Evolutionary conservation across 2,329 filamentous ascomycete species (phyloP).

Genomic region (Dactylellina parvicollis): DNA sequence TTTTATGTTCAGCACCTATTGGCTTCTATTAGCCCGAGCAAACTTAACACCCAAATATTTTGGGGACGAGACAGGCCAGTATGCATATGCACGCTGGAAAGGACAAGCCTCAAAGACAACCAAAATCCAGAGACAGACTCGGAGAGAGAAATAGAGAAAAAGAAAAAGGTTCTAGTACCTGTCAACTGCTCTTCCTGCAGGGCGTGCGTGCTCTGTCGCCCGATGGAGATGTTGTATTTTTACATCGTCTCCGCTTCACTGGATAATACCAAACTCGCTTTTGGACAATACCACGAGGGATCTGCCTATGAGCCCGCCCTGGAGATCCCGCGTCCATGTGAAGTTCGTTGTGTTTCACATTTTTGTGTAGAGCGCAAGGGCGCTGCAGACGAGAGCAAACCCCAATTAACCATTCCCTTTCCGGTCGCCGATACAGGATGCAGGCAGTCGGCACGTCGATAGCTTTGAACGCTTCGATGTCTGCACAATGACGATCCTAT

Average conservation of each 20-base stretch:
- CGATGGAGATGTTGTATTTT: conserved; percentile 32
- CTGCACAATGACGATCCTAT: conserved; percentile 49
- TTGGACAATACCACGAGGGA: conserved; percentile 51
- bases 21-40: conserved; percentile 34
- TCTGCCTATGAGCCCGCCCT: conserved; percentile 33
- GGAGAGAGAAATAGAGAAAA: conserved; percentile 13
- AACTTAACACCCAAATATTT: conserved; percentile 27
- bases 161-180: conserved; percentile 40
- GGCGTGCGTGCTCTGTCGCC: neutral
- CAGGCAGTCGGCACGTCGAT: conserved; percentile 16
- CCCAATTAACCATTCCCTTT: conserved; percentile 31
- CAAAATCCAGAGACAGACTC: too few relatives aligned
- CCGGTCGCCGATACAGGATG: conserved; percentile 46
- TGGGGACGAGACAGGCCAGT: conserved; percentile 38
- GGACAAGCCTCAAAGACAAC: conserved; percentile 32
- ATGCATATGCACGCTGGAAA: conserved; percentile 51
- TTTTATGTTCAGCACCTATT: conserved; percentile 36
- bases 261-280: conserved; percentile 46
- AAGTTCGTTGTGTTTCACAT: conserved; percentile 32
- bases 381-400: conserved; percentile 27
- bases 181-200: conserved; percentile 24
- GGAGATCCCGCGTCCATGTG: conserved; percentile 34
- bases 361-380: conserved; percentile 10
- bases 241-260: conserved; percentile 46
- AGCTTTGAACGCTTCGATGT: conserved; percentile 15